Conservation (phyloP, 768 basidiomycete genomes). For the Trametes cubensis region DNA sequence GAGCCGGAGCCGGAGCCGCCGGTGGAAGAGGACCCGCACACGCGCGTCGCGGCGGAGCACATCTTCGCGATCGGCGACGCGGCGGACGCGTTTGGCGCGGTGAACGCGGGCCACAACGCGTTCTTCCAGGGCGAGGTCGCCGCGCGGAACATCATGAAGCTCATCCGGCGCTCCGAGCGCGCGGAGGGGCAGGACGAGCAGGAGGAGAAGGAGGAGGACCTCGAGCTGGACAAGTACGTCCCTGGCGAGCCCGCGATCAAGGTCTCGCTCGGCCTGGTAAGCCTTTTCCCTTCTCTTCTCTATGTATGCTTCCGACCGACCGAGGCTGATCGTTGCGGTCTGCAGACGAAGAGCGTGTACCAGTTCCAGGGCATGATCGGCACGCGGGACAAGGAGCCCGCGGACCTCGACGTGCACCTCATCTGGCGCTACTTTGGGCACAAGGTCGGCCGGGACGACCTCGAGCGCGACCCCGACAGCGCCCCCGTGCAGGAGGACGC, state of each 20-base stretch:
- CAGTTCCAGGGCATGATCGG: constrained; percentile 50
- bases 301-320: no score
- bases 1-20: constrained; percentile 18
- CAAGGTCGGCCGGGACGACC: constrained; percentile 18
- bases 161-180: constrained; percentile 38
- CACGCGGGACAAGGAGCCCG: constrained; percentile 44
- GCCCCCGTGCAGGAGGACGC: not conserved
- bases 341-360: constrained; percentile 47
- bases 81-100: constrained; percentile 66
- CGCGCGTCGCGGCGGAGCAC: constrained; percentile 47
- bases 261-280: constrained; percentile 60
- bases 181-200: not conserved
- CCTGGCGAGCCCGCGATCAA: constrained; percentile 60
- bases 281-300: constrained; percentile 26
- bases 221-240: constrained; percentile 46
- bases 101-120: constrained; percentile 61
- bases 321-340: no score
- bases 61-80: constrained; percentile 67
- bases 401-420: constrained; percentile 50
- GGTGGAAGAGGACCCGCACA: constrained; percentile 20
- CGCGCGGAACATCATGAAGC: constrained; percentile 53
- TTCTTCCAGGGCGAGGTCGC: constrained; percentile 57
- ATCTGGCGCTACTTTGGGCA: constrained; percentile 45
- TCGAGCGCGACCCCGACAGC: constrained; percentile 4
- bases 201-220: not conserved